Evolutionary conservation across 768 basidiomycete species (phyloP).

Genomic region (Gloeophyllum trabeum): DNA sequence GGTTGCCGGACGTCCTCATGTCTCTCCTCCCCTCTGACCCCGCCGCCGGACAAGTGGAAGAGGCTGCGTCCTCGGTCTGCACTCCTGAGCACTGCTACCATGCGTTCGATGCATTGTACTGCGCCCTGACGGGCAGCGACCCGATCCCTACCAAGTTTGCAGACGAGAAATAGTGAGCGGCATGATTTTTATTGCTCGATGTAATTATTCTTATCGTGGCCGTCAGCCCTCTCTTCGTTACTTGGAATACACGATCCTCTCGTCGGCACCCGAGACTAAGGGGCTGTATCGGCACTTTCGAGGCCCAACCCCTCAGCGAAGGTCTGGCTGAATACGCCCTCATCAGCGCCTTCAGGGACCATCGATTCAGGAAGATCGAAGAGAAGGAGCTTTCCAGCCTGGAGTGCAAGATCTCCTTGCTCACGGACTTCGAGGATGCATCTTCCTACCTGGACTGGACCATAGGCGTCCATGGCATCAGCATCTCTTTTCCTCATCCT

Average conservation of each 20-base stretch:
- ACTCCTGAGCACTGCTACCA: conserved; percentile 68
- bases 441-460: conserved; percentile 87
- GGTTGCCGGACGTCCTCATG: too few relatives aligned
- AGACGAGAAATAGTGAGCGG: conserved; percentile 68
- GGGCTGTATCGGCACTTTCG: conserved; percentile 95
- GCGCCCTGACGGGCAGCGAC: conserved; percentile 47
- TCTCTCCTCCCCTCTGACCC: conserved; percentile 45
- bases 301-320: conserved; percentile 56
- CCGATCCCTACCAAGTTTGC: conserved; percentile 54
- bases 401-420: conserved; percentile 89
- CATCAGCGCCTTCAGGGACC: conserved; percentile 83
- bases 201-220: conserved; percentile 1
- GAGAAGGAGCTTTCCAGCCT: conserved; percentile 65
- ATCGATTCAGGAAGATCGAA: conserved; percentile 74
- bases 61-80: conserved; percentile 28
- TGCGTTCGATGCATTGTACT: conserved; percentile 75
- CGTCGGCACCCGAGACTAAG: conserved; percentile 56
- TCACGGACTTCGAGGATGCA: conserved; percentile 88
- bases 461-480: conserved; percentile 85
- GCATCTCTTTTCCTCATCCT: conserved; percentile 80
- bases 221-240: conserved; percentile 85
- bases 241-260: conserved; percentile 75
- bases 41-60: conserved; percentile 25
- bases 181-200: background rate
- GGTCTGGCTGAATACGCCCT: conserved; percentile 87